Evolutionary conservation across 345 rosid genomes (phyloP).

Genomic region (Raphanus raphanistrum): DNA sequence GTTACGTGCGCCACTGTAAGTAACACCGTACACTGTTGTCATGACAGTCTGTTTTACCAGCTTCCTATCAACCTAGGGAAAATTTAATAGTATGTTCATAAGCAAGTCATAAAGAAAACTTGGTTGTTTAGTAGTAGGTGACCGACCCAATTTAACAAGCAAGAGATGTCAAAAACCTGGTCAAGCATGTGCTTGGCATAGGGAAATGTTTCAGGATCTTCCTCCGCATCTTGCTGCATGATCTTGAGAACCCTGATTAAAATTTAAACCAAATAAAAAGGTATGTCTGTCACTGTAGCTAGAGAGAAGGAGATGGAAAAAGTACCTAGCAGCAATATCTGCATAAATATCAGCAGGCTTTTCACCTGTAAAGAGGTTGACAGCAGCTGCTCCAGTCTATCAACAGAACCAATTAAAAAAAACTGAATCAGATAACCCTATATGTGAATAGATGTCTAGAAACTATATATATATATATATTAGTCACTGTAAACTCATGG

Average conservation of each 20-base stretch:
- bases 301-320: slow-evolving; percentile 22
- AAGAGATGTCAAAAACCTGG: slow-evolving; percentile 57
- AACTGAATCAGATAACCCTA: background rate
- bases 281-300: slow-evolving; percentile 11
- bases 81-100: slow-evolving; percentile 26
- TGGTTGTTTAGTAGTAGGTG: background rate
- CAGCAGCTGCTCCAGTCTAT: slow-evolving; percentile 84
- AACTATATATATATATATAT: background rate
- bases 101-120: slow-evolving; percentile 6
- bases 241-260: slow-evolving; percentile 77
- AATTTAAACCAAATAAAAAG: slow-evolving; percentile 18
- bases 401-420: background rate
- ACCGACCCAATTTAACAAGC: slow-evolving; percentile 20
- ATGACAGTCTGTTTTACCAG: slow-evolving; percentile 98
- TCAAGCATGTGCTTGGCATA: slow-evolving; percentile 64
- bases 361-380: slow-evolving; percentile 82
- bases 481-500: background rate
- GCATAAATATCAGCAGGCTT: slow-evolving; percentile 96
- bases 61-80: slow-evolving; percentile 82
- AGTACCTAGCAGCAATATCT: slow-evolving; percentile 82
- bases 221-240: slow-evolving; percentile 69
- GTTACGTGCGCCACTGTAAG: slow-evolving; percentile 91
- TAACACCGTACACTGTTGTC: slow-evolving; percentile 99
- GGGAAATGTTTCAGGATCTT: slow-evolving; percentile 64
- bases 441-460: background rate